phyloP scores from a whole-genome alignment of 495 filamentous ascomycete genomes.

The Achaetomiella virescens region DNA sequence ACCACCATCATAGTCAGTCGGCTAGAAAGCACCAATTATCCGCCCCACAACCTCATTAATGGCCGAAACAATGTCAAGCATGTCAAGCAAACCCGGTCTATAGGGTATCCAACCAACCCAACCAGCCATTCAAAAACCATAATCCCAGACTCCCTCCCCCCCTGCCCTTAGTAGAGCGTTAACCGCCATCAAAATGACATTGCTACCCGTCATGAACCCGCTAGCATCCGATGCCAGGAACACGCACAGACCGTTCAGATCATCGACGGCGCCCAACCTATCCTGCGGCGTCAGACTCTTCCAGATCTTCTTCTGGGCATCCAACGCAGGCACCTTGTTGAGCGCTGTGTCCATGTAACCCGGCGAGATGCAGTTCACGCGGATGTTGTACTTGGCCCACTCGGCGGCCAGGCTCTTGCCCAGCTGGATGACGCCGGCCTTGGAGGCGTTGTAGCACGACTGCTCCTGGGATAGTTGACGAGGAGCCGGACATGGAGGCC shows the following conservation, averaged over 20 bases:
- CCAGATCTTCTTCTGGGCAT: constrained; percentile 77
- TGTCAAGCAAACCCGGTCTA: constrained; percentile 11
- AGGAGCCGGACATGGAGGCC: constrained; percentile 71
- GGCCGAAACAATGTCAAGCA: background rate
- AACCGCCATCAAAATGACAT: constrained; percentile 67
- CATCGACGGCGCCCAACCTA: constrained; percentile 65
- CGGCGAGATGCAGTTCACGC: constrained; percentile 72
- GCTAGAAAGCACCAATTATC: background rate
- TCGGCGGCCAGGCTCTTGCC: constrained; percentile 73
- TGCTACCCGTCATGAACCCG: constrained; percentile 71
- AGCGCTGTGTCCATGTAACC: constrained; percentile 77
- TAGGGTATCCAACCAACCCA: constrained; percentile 15
- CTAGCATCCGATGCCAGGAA: constrained; percentile 69
- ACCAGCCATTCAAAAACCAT: background rate
- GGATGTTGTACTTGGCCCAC: constrained; percentile 68
- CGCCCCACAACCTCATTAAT: constrained; percentile 2
- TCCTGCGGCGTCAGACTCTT: constrained; percentile 64
- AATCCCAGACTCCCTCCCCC: no score
- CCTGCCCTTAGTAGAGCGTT: constrained; percentile 40
- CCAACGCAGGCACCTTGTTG: constrained; percentile 65
- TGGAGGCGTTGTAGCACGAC: constrained; percentile 73
- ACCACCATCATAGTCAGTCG: background rate
- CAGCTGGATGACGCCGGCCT: constrained; percentile 71
- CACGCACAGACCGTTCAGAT: constrained; percentile 72
- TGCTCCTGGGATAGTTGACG: constrained; percentile 80